These are phyloP conservation scores for Draba incana DNA, from an alignment of 345 rosid genomes.

Conservation along the genomic window DNA sequence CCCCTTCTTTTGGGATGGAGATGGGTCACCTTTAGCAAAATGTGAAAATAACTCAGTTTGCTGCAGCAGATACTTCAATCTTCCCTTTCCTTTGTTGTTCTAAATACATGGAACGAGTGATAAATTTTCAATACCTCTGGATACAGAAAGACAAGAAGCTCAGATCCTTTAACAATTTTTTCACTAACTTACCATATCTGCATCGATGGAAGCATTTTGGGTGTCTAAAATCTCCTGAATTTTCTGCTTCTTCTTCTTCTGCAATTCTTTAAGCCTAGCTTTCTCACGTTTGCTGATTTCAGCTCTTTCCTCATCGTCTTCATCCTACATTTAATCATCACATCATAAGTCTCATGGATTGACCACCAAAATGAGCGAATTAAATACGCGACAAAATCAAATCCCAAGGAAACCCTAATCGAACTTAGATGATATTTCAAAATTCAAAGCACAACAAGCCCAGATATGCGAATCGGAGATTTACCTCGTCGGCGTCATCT, in stretches of 20 bases:
- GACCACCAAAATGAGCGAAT: not conserved
- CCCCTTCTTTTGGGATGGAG: constrained; percentile 69
- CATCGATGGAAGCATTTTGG: constrained; percentile 87
- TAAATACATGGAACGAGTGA: constrained; percentile 28
- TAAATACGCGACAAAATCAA: not conserved
- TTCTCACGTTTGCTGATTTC: constrained; percentile 81
- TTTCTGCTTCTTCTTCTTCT: constrained; percentile 76
- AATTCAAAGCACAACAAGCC: not conserved
- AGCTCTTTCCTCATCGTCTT: constrained; percentile 37
- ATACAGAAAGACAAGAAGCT: not conserved
- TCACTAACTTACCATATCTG: constrained; percentile 65
- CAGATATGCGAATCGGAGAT: constrained; percentile 11
- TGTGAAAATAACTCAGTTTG: constrained; percentile 95
- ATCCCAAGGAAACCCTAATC: constrained; percentile 4
- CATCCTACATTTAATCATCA: constrained; percentile 49
- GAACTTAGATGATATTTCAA: not conserved
- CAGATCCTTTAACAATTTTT: not conserved
- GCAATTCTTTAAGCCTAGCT: constrained; percentile 80
- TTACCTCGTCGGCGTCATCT: constrained; percentile 61
- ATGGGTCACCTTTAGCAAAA: constrained; percentile 80
- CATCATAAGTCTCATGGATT: not conserved
- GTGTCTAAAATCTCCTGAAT: constrained; percentile 85
- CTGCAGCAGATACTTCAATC: constrained; percentile 85
- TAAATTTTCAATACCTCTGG: not conserved
- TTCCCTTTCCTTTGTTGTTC: constrained; percentile 83